Percentiles rank a stretch among this genome's conserved stretches.
Conservation (phyloP, 345 rosid species). For the Rhodamnia argentea region DNA sequence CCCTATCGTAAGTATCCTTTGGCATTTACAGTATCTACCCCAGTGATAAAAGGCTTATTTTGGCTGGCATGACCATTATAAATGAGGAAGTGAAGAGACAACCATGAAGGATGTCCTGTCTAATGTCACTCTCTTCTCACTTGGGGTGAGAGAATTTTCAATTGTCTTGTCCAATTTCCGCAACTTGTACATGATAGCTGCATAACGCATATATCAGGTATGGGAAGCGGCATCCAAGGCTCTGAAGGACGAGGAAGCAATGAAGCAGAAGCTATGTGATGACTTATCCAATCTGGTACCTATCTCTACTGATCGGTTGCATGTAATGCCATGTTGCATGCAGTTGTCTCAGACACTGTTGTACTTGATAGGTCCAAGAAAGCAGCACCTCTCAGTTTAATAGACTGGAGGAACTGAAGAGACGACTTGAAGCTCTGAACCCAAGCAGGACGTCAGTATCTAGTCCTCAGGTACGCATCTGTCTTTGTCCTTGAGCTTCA, state of each 20-base stretch:
- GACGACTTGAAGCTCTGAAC: slow-evolving; percentile 73
- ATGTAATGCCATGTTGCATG: not conserved
- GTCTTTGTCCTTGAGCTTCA: not conserved
- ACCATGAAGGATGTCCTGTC: not conserved
- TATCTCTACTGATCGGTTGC: not conserved
- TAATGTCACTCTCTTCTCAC: not conserved
- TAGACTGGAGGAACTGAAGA: slow-evolving; percentile 83
- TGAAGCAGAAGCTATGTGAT: slow-evolving; percentile 71
- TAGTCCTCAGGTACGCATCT: slow-evolving; percentile 33
- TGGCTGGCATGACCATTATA: not conserved
- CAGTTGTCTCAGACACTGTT: not conserved
- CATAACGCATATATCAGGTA: slow-evolving; percentile 12
- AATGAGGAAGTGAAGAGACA: not conserved
- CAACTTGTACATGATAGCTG: not conserved
- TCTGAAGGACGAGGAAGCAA: slow-evolving; percentile 66
- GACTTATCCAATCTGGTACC: slow-evolving; percentile 72
- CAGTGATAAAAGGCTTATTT: not conserved
- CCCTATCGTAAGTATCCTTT: not conserved
- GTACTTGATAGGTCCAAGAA: slow-evolving; percentile 58
- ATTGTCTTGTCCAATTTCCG: not conserved
- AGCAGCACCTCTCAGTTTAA: slow-evolving; percentile 71
- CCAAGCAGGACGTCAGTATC: slow-evolving; percentile 44
- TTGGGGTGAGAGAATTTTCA: not conserved
- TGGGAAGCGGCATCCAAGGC: slow-evolving; percentile 65
- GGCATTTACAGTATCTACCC: not conserved